Percentiles rank a stretch among this genome's conserved stretches.
Evolutionary conservation across 2,329 filamentous ascomycete genomes (phyloP).

Genomic region (Atkinsonella hypoxylon): DNA sequence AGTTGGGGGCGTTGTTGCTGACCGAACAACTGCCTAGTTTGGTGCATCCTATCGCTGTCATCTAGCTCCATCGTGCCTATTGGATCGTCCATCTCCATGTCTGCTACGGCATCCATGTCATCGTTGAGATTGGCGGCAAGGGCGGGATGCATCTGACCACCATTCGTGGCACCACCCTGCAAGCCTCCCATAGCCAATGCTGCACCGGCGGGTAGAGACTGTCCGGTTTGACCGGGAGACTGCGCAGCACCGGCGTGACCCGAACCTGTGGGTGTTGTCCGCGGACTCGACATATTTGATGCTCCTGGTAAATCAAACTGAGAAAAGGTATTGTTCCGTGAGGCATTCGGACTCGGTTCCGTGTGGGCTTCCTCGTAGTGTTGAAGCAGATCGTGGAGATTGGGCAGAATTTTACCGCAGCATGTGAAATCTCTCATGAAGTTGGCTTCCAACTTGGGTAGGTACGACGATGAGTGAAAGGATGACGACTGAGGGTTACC

Average conservation of each 20-base stretch:
- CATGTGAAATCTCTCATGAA: slow-evolving; percentile 98
- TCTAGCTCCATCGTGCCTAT: slow-evolving; percentile 54
- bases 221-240: slow-evolving; percentile 20
- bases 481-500: slow-evolving; percentile 74
- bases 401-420: slow-evolving; percentile 80
- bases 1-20: slow-evolving; percentile 57
- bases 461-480: slow-evolving; percentile 90
- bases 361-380: slow-evolving; percentile 96
- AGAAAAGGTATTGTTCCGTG: slow-evolving; percentile 28
- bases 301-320: slow-evolving; percentile 25
- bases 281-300: slow-evolving; percentile 22
- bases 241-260: slow-evolving; percentile 14
- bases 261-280: slow-evolving; percentile 20
- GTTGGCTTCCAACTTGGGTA: slow-evolving; percentile 90
- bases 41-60: slow-evolving; percentile 53
- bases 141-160: slow-evolving; percentile 29
- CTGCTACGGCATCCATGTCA: slow-evolving; percentile 76
- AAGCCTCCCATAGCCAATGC: slow-evolving; percentile 28
- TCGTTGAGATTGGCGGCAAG: slow-evolving; percentile 31
- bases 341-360: slow-evolving; percentile 40
- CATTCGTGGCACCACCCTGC: slow-evolving; percentile 15
- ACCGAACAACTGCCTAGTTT: slow-evolving; percentile 56
- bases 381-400: slow-evolving; percentile 86
- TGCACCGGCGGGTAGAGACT: slow-evolving; percentile 18
- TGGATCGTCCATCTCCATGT: slow-evolving; percentile 94